Evolutionary conservation across 2,329 filamentous ascomycete species (phyloP), one percentile per base, ranked within the genome.

Genomic region (Colletotrichum orbiculare): DNA sequence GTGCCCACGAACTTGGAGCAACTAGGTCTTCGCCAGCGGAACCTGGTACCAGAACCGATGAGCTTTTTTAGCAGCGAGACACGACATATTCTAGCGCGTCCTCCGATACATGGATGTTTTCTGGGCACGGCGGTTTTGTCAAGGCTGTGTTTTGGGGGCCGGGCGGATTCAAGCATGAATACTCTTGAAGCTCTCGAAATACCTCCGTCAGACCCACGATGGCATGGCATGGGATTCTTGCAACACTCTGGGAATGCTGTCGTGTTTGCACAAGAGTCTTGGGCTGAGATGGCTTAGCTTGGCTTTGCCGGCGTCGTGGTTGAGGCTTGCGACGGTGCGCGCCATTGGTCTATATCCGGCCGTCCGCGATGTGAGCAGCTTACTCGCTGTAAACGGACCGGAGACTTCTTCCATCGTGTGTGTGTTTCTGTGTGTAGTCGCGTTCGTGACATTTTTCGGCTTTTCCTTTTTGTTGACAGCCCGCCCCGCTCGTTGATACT

Each of bases 1-100:
- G 38, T 58, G 43, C 13, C 15, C 17, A n/a, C 33, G 35, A 46
- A 11, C 17, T 15, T 34, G 10, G 15, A 11, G 38, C 42, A 49
- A 58, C 46, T 58, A 50, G 25, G 25, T 25, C 2, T 25, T 25
- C 3, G 45, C 55, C 55, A 38, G 49, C 55, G 46, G 55, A 25
- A 49, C 49, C 55, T 58, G 43, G 37, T 43, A 8, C 13, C 45
- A 50, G 38, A 35, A 34, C 25, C 42, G 34, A 56, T 50, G 37
- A 50, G 38, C 39, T 47, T 17, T 5, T 15, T 15, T 25, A 25
- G 25, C 4, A 34, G 37, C 37, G 43, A 57, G 54, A 57, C 54
- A 49, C 54, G 9, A 49, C 55, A 37, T 58, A 50, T 58, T 58
- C 55, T 58, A 50, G 55, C 46, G 55, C 38, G 42, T 50, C 38